Evolutionary conservation across 2,329 filamentous ascomycete genomes (phyloP), one percentile per base, ranked within the genome.

Genomic region (Colletotrichum cordylinicola): DNA sequence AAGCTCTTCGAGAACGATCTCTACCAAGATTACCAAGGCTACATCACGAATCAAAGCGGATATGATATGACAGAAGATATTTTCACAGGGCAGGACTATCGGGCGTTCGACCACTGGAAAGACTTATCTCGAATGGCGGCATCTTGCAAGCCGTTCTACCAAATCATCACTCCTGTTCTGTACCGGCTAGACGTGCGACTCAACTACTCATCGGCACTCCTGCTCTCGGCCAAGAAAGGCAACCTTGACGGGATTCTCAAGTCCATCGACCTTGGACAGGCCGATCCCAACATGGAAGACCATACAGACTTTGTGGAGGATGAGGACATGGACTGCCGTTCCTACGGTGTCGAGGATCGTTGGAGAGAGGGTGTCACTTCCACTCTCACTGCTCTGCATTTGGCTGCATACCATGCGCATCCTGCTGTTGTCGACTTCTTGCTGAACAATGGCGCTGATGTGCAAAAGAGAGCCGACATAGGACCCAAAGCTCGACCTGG

Each of bases 151-250:
- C 0, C 43, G 2, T 21, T 48, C 43, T 7, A 48, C 43, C 7
- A 48, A 0, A 48, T 48, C 43, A 21, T 48, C 6, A 48, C 43
- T 0, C 43, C 43, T 0, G 4, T 48, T 8, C 6, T 48, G 18
- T 48, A 48, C 43, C 43, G 43, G 2, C 10, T 0, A 21, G n/a
- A 48, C 2, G 43, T 48, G 0, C 43, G 0, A 48, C 3, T n/a
- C 43, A 48, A 48, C 1, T 1, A 48, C 2, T 13, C 43, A 7
- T 48, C 43, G 0, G 43, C 43, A 0, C n/a, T 48, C 0, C 3
- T 48, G 10, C 43, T 48, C 43, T 48, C 43, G 18, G 43, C 43
- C 2, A 48, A 48, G 6, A 48, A 48, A 9, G n/a, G 43, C 1
- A 48, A 21, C 4, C 18, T 48, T 13, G 3, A 2, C 5, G 43